phyloP scores from a whole-genome alignment of 2,329 filamentous ascomycete species.

The Penicillium rolfsii region DNA sequence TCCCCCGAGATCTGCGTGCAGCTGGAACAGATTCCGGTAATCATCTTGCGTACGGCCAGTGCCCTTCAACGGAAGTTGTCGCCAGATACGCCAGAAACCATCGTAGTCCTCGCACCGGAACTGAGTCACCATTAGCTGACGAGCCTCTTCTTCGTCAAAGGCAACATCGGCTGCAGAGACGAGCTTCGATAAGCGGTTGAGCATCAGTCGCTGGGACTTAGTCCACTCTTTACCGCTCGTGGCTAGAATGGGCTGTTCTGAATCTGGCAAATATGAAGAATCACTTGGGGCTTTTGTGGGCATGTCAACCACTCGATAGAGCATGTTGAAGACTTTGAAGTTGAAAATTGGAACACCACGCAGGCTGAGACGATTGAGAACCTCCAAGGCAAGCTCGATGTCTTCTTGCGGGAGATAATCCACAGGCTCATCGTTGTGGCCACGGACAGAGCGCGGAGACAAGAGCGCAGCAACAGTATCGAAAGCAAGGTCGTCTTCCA shows the following conservation, averaged over 20 bases:
- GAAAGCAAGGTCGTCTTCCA: conserved; percentile 41
- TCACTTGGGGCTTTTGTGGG: conserved; percentile 45
- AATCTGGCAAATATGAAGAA: conserved; percentile 2
- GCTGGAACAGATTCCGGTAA: conserved; percentile 59
- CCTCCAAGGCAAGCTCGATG: conserved; percentile 43
- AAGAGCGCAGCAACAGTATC: conserved; percentile 46
- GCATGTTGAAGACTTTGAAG: conserved; percentile 53
- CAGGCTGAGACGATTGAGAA: conserved; percentile 49
- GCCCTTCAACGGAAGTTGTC: conserved; percentile 56
- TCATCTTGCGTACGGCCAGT: conserved; percentile 55
- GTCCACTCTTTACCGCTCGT: conserved; percentile 14
- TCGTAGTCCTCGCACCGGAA: conserved; percentile 55
- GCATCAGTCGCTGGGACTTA: conserved; percentile 21
- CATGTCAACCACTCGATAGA: conserved; percentile 46
- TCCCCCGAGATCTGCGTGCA: conserved; percentile 52
- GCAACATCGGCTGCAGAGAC: conserved; percentile 34
- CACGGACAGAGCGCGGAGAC: conserved; percentile 22
- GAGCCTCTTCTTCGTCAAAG: conserved; percentile 36
- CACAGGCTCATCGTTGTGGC: conserved; percentile 9
- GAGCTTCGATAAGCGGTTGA: conserved; percentile 34
- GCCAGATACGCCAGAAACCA: conserved; percentile 65
- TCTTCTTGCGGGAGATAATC: conserved; percentile 30
- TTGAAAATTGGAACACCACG: conserved; percentile 47
- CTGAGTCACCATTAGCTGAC: conserved; percentile 36
- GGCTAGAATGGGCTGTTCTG: background rate